phyloP scores from a whole-genome alignment of 306 rosid genomes.

The Lathyrus oleraceus region DNA sequence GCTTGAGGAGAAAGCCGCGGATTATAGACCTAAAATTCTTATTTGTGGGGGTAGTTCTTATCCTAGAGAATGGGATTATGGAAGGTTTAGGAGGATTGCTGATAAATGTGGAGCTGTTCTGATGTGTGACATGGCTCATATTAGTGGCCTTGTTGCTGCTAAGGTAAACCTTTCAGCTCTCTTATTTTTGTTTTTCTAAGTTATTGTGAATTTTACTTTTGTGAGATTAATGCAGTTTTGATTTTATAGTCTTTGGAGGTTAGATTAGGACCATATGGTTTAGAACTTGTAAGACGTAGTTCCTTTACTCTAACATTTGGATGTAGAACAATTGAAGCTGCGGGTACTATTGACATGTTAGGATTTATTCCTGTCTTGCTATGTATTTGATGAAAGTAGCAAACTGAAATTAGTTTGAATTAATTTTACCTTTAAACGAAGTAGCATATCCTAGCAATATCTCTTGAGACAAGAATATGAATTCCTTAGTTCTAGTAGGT shows the following conservation, averaged over 20 bases:
- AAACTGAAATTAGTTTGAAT: neutral
- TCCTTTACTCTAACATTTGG: neutral
- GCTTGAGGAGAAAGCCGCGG: slow-evolving; percentile 81
- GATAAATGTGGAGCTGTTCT: slow-evolving; percentile 79
- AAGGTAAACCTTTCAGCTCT: slow-evolving; percentile 49
- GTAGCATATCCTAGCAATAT: slow-evolving; percentile 2
- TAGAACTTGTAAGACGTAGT: slow-evolving; percentile 15
- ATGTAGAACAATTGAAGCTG: neutral
- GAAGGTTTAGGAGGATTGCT: slow-evolving; percentile 65
- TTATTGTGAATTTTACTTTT: slow-evolving; percentile 20
- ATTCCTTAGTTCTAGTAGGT: neutral
- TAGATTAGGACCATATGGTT: slow-evolving; percentile 7
- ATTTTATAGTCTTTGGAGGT: neutral
- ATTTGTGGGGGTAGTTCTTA: slow-evolving; percentile 91
- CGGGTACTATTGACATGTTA: neutral
- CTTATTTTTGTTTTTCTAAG: neutral
- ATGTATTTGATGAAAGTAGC: neutral
- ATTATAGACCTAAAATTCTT: slow-evolving; percentile 78
- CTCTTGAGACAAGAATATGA: neutral
- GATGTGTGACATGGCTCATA: slow-evolving; percentile 96
- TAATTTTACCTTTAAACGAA: neutral
- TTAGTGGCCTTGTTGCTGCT: slow-evolving; percentile 86
- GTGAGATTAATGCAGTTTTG: neutral
- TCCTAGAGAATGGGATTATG: slow-evolving; percentile 86
- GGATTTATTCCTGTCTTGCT: slow-evolving; percentile 5